Percentiles rank a stretch among this genome's conserved stretches.
These are phyloP conservation scores for Adansonia grandidieri DNA, from an alignment of 441 rosid species.

Conservation along the genomic window DNA sequence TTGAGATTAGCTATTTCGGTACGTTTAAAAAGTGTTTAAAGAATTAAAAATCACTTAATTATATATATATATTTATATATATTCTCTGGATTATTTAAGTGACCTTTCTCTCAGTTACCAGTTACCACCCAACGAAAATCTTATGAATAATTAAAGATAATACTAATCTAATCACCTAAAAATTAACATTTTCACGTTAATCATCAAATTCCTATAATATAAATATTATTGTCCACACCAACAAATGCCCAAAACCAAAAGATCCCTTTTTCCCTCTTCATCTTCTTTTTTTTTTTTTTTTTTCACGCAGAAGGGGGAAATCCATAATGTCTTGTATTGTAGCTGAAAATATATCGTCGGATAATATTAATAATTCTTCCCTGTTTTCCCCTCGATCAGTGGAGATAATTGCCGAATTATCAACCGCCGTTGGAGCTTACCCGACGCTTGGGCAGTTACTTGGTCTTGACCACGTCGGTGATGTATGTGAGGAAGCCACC, in stretches of 20 bases:
- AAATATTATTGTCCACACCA: constrained; percentile 13
- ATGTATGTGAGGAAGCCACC: constrained; percentile 52
- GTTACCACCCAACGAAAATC: background rate
- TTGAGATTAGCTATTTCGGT: constrained; percentile 34
- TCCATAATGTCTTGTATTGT: constrained; percentile 60
- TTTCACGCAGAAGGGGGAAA: background rate
- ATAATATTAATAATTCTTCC: constrained; percentile 17
- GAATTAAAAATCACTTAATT: background rate
- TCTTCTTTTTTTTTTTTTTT: background rate
- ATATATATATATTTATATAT: background rate
- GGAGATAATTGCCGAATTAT: constrained; percentile 38
- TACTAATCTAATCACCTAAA: constrained; percentile 2
- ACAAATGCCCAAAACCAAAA: background rate
- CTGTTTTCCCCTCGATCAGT: constrained; percentile 39
- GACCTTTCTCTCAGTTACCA: constrained; percentile 50
- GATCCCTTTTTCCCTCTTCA: background rate
- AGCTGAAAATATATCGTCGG: constrained; percentile 42
- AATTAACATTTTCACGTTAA: background rate
- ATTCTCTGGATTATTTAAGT: constrained; percentile 40
- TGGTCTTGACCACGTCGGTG: constrained; percentile 73
- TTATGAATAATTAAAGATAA: background rate
- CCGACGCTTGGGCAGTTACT: constrained; percentile 76
- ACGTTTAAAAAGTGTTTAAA: background rate
- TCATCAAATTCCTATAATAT: constrained; percentile 25
- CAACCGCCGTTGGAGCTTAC: constrained; percentile 29